A percentile compares a stretch with the other conserved stretches of the same genome.
phyloP scores from a whole-genome alignment of 148 eudicot species.

The Cornus suecica region DNA sequence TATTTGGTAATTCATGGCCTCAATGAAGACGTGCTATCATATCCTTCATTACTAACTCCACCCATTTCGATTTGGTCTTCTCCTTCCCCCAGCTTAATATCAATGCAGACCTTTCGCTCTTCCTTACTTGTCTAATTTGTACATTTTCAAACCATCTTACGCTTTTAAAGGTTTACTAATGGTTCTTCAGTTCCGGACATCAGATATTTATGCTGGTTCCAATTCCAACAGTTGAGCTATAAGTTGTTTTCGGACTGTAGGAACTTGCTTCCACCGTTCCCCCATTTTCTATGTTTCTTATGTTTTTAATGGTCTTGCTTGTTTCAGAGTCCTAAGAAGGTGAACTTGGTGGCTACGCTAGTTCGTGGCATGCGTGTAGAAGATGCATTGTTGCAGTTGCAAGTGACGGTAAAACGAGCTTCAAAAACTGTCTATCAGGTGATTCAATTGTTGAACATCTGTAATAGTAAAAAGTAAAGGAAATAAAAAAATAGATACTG shows the following conservation, averaged over 20 bases:
- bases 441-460: background rate
- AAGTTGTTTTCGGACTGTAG: background rate
- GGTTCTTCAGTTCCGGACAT: background rate
- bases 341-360: constrained; percentile 89
- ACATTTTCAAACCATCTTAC: too few relatives aligned
- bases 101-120: too few relatives aligned
- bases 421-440: constrained; percentile 92
- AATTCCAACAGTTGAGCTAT: background rate
- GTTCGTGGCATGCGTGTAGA: constrained; percentile 98
- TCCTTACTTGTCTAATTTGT: too few relatives aligned
- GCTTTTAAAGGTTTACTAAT: background rate
- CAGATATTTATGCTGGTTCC: background rate
- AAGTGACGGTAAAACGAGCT: constrained; percentile 89
- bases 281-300: background rate
- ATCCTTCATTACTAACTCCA: too few relatives aligned
- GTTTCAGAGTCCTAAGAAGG: constrained; percentile 92
- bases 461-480: background rate
- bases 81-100: too few relatives aligned
- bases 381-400: constrained; percentile 94
- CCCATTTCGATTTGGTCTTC: too few relatives aligned
- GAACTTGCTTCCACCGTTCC: background rate
- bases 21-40: too few relatives aligned
- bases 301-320: background rate
- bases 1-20: too few relatives aligned
- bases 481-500: too few relatives aligned